Conservation (phyloP, 1,139 yeast genomes). For the Geotrichum fermentans region DNA sequence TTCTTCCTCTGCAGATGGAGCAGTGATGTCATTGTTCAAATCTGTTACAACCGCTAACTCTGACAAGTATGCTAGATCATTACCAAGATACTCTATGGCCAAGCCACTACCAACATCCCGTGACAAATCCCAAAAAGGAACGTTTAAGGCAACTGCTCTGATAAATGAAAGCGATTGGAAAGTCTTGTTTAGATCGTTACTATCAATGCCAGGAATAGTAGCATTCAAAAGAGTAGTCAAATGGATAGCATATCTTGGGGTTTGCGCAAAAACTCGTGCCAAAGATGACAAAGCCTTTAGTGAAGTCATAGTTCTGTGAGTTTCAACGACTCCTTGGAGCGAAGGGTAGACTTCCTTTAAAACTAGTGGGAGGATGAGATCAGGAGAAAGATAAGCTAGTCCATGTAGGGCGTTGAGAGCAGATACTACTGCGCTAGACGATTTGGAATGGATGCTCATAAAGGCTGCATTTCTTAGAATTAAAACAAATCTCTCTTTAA, state of each 20-base stretch:
- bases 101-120: slow-evolving; percentile 41
- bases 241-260: slow-evolving; percentile 71
- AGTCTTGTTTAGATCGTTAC: slow-evolving; percentile 78
- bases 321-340: slow-evolving; percentile 67
- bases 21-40: slow-evolving; percentile 3
- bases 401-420: slow-evolving; percentile 60
- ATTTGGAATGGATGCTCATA: slow-evolving; percentile 77
- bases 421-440: slow-evolving; percentile 51
- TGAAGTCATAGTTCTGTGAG: slow-evolving; percentile 76
- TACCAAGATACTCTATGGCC: slow-evolving; percentile 69
- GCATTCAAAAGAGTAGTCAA: slow-evolving; percentile 66
- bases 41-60: slow-evolving; percentile 20
- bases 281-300: slow-evolving; percentile 62
- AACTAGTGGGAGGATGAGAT: slow-evolving; percentile 56
- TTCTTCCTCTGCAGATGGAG: slow-evolving; percentile 10
- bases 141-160: slow-evolving; percentile 64
- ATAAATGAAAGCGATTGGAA: slow-evolving; percentile 65
- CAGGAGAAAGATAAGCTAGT: slow-evolving; percentile 61
- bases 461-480: slow-evolving; percentile 57
- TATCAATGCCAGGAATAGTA: slow-evolving; percentile 77
- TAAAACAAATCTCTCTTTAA: slow-evolving; percentile 50
- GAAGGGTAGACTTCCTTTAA: slow-evolving; percentile 80
- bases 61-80: slow-evolving; percentile 37
- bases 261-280: slow-evolving; percentile 61
- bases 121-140: slow-evolving; percentile 52